Evolutionary conservation across 164 flowering plant genomes (phyloP), one percentile per base, ranked within the genome.

Genomic region (Cinnamomum micranthum): DNA sequence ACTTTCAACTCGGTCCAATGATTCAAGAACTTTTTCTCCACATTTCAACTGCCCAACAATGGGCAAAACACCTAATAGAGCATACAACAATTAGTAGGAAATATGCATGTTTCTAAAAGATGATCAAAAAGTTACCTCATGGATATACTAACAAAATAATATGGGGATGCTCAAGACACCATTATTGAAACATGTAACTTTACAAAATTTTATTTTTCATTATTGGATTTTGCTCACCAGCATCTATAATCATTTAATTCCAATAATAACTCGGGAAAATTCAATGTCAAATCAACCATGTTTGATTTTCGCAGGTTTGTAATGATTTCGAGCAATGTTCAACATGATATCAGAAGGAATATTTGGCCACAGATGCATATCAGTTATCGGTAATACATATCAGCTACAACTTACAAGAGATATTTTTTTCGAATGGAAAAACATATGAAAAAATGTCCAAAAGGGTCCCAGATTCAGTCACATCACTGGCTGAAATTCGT

Each of bases 31-130:
- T 80, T 75, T 84, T 65, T 85, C 94, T 73, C 76, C 84, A 80
- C 77, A 87, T 77, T 80, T 82, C 79, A 96, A 75, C 33, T 83
- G 78, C 55, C 74, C 86, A 77, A 94, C 85, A 66, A 94, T 81
- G 50, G 99, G 99, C 75, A 93, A 78, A 59, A 92, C 80, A 77
- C 99, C 99, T 96, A 79, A 68, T 22, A 67, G 72, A 59, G 65
- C 19, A 31, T 31, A 74, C 35, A 33, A 47, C 62, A 67, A 63
- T 67, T 66, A 77, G 71, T 12, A 17, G 28, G 71, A n/a, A 58
- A 73, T 19, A 58, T 10, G 17, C 17, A 15, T 66, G 41, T 31
- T 31, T 28, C 33, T 25, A 50, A 66, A 66, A 66, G 31, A 17
- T 27, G 25, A 19, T 35, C 4, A 35, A 17, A 66, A 15, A 66